Evolutionary conservation across 2,329 filamentous ascomycete species (phyloP).

Genomic region (Penicillium sclerotiorum): DNA sequence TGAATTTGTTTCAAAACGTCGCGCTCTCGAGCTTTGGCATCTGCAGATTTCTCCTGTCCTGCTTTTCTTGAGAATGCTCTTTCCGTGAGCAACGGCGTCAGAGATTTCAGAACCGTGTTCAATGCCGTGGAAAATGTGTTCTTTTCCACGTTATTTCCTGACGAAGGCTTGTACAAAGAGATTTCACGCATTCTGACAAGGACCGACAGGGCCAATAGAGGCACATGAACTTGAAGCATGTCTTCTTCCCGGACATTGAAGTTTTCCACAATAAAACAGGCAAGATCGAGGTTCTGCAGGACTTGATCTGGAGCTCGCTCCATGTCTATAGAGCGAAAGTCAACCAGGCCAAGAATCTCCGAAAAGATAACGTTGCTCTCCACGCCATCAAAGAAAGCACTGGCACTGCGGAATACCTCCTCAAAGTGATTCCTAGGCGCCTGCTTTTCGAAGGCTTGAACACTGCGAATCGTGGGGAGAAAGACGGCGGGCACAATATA

Average conservation of each 20-base stretch:
- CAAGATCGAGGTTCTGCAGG: slow-evolving; percentile 67
- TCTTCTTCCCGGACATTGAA: slow-evolving; percentile 97
- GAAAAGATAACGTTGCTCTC: slow-evolving; percentile 93
- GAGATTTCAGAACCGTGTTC: slow-evolving; percentile 32
- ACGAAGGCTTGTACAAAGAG: slow-evolving; percentile 18
- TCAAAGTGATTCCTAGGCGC: slow-evolving; percentile 72
- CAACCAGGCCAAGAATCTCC: slow-evolving; percentile 71
- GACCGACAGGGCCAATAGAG: slow-evolving; percentile 70
- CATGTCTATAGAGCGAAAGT: slow-evolving; percentile 55
- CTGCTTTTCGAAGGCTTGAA: slow-evolving; percentile 70
- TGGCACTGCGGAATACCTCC: slow-evolving; percentile 90
- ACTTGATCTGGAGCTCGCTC: slow-evolving; percentile 51
- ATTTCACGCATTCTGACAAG: slow-evolving; percentile 50
- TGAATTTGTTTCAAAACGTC: slow-evolving; percentile 63
- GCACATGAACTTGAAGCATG: slow-evolving; percentile 86
- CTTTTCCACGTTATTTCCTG: slow-evolving; percentile 18
- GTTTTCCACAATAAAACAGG: slow-evolving; percentile 78
- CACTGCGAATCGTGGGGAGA: slow-evolving; percentile 78
- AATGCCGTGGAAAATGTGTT: slow-evolving; percentile 28
- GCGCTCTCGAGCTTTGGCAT: slow-evolving; percentile 20
- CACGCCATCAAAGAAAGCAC: slow-evolving; percentile 95
- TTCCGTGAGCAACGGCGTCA: slow-evolving; percentile 50
- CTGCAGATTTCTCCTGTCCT: slow-evolving; percentile 27
- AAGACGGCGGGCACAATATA: slow-evolving; percentile 87
- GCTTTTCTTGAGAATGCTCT: slow-evolving; percentile 53